A percentile compares a stretch with the other conserved stretches of the same genome.
These are phyloP conservation scores for Zymoseptoria crescenta DNA, from an alignment of 2,329 filamentous ascomycete genomes.

Conservation along the genomic window DNA sequence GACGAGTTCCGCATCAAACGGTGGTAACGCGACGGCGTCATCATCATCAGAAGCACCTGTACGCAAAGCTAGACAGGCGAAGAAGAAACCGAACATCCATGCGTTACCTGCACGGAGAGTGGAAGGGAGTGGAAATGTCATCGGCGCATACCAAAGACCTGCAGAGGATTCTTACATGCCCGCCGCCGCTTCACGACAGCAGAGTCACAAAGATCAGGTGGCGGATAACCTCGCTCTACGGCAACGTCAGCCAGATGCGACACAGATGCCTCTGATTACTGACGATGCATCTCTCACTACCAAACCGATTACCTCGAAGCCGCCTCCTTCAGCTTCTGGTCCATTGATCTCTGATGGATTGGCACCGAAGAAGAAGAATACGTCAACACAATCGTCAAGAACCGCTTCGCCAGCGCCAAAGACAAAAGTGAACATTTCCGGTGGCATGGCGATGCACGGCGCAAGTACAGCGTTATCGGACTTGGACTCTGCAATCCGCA, in stretches of 20 bases:
- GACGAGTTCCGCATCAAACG: not conserved
- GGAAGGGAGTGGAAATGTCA: slow-evolving; percentile 55
- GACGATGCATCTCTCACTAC: slow-evolving; percentile 39
- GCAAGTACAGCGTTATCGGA: slow-evolving; percentile 64
- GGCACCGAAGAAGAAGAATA: slow-evolving; percentile 39
- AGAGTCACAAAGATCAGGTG: slow-evolving; percentile 31
- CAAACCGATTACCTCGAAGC: slow-evolving; percentile 40
- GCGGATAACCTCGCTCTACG: slow-evolving; percentile 43
- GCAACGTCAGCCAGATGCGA: slow-evolving; percentile 42
- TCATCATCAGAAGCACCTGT: slow-evolving; percentile 18
- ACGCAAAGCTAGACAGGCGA: slow-evolving; percentile 25
- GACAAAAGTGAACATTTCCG: slow-evolving; percentile 64
- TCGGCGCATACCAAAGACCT: slow-evolving; percentile 70
- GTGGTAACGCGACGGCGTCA: slow-evolving; percentile 7
- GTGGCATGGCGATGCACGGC: slow-evolving; percentile 75
- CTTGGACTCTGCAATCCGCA: slow-evolving; percentile 70
- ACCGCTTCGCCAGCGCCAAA: slow-evolving; percentile 46
- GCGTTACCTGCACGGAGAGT: slow-evolving; percentile 34
- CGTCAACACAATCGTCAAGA: slow-evolving; percentile 30
- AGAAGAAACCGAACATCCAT: slow-evolving; percentile 36
- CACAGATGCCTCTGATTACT: slow-evolving; percentile 36
- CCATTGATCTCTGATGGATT: slow-evolving; percentile 70
- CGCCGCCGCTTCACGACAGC: slow-evolving; percentile 33
- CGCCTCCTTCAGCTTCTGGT: slow-evolving; percentile 63
- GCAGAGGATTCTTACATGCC: slow-evolving; percentile 67